A percentile compares a stretch with the other conserved stretches of the same genome.
phyloP scores from a whole-genome alignment of 768 basidiomycete species.

The Calocybe cyanea region DNA sequence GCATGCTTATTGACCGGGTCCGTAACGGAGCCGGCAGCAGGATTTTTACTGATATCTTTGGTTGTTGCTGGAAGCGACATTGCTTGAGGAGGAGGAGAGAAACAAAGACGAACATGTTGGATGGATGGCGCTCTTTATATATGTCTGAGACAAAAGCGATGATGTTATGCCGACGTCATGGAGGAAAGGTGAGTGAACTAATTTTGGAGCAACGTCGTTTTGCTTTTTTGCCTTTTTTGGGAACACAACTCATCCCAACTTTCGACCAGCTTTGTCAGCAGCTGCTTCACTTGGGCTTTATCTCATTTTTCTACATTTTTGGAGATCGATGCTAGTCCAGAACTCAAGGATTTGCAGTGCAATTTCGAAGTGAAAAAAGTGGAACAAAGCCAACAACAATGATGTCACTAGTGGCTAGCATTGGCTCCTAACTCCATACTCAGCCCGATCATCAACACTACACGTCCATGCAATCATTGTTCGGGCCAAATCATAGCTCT shows the following conservation, averaged over 20 bases:
- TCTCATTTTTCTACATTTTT: too few relatives aligned
- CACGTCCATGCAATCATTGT: too few relatives aligned
- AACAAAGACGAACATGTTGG: background rate
- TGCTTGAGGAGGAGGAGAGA: conserved; percentile 3
- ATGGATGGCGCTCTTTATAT: conserved; percentile 8
- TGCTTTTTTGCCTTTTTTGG: too few relatives aligned
- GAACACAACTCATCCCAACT: too few relatives aligned
- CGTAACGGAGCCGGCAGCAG: conserved; percentile 56
- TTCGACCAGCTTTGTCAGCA: background rate
- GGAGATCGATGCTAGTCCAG: too few relatives aligned
- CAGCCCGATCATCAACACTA: too few relatives aligned
- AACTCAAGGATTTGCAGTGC: too few relatives aligned
- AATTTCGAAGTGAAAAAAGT: too few relatives aligned
- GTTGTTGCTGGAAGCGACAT: conserved; percentile 68
- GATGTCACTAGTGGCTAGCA: background rate
- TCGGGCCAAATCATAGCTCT: background rate
- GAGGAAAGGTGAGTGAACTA: background rate
- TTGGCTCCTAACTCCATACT: too few relatives aligned
- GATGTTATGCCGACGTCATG: conserved; percentile 12
- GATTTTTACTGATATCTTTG: conserved; percentile 60
- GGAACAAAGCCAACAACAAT: background rate
- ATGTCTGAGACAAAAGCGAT: background rate
- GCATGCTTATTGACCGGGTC: conserved; percentile 56
- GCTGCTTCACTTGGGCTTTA: too few relatives aligned
- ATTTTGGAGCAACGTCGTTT: too few relatives aligned